Percentiles rank a stretch among this genome's conserved stretches.
These are phyloP conservation scores for Cinnamomum micranthum DNA, from an alignment of 164 flowering plant genomes.

Conservation along the genomic window DNA sequence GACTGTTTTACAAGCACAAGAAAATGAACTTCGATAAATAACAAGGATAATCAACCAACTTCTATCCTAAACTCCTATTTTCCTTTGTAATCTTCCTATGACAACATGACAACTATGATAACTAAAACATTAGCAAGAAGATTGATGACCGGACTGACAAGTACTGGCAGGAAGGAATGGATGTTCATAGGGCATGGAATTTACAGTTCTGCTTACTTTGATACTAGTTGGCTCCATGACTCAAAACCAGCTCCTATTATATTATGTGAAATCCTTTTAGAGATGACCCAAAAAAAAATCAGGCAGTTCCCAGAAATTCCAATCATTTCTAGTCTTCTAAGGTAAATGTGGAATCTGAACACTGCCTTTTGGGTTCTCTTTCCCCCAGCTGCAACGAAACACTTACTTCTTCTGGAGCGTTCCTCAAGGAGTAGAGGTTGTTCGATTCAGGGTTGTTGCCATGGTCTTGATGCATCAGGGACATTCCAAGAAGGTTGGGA, in stretches of 20 bases:
- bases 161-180: no score
- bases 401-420: slow-evolving; percentile 45
- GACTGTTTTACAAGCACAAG: no score
- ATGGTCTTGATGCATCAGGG: slow-evolving; percentile 22
- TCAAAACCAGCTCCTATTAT: no score
- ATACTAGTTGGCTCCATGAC: no score
- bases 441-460: slow-evolving; percentile 30
- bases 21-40: background rate
- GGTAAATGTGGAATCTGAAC: slow-evolving; percentile 27
- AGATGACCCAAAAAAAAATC: background rate
- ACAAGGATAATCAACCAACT: background rate
- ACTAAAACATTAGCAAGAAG: no score
- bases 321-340: slow-evolving; percentile 31
- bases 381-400: slow-evolving; percentile 77
- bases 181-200: no score
- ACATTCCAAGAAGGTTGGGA: slow-evolving; percentile 35
- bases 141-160: no score
- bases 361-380: slow-evolving; percentile 58
- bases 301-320: background rate
- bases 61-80: background rate
- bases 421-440: slow-evolving; percentile 50
- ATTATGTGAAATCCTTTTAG: no score
- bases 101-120: background rate
- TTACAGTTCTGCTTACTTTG: no score
- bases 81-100: background rate